Conservation (phyloP, 129 eudicot species). For the Artemisia argyi region DNA sequence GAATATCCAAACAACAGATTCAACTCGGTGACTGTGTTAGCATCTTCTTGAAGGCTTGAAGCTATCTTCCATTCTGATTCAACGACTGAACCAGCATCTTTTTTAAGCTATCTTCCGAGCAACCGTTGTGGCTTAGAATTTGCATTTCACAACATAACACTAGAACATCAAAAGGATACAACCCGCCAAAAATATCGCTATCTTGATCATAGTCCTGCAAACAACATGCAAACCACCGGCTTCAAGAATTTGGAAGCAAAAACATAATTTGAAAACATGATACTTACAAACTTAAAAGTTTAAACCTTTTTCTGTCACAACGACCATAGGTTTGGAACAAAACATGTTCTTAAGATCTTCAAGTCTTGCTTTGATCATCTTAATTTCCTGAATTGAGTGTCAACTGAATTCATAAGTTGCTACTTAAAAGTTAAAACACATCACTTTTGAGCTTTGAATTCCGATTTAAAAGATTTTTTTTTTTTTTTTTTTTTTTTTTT, state of each 20-base stretch:
- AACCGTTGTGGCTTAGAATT: constrained; percentile 41
- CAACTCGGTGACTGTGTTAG: too few species aligned
- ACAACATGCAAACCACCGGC: neutral
- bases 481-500: too few species aligned
- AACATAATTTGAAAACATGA: neutral
- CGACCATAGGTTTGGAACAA: constrained; percentile 44
- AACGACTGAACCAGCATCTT: constrained; percentile 41
- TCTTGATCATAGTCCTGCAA: constrained; percentile 87
- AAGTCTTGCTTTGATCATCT: constrained; percentile 55
- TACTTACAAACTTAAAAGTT: neutral
- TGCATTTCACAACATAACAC: constrained; percentile 72
- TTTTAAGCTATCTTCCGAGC: constrained; percentile 53
- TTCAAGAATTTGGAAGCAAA: neutral
- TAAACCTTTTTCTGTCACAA: constrained; percentile 88
- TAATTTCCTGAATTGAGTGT: constrained; percentile 50
- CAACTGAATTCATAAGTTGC: constrained; percentile 14
- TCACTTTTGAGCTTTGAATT: too few species aligned
- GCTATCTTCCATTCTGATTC: neutral
- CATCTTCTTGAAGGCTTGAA: too few species aligned
- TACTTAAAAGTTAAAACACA: too few species aligned
- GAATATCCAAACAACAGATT: too few species aligned
- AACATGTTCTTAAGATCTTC: constrained; percentile 51
- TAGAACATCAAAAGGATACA: too few species aligned
- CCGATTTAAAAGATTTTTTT: too few species aligned
- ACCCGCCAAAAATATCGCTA: too few species aligned